Percentiles rank a stretch among this genome's conserved stretches.
Evolutionary conservation across 106 monocot genomes (phyloP).

Genomic region (Dendrobium catenatum): DNA sequence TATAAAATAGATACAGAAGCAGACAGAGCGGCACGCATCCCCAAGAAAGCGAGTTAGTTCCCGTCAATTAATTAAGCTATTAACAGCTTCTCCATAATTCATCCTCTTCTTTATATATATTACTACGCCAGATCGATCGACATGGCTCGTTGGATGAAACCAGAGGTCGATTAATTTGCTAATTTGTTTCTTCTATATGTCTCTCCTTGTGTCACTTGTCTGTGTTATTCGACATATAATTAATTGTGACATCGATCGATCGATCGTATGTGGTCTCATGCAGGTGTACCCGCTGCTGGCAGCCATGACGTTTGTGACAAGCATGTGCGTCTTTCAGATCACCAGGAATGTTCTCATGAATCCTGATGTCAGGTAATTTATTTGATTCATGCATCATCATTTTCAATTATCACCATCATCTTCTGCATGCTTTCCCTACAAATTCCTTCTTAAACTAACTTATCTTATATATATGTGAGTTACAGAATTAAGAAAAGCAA

Average conservation of each 20-base stretch:
- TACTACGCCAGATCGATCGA: background rate
- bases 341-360: slow-evolving; percentile 55
- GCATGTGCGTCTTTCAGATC: slow-evolving; percentile 64
- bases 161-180: slow-evolving; percentile 30
- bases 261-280: background rate
- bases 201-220: background rate
- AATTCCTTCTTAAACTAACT: no score
- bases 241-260: background rate
- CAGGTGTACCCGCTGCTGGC: slow-evolving; percentile 64
- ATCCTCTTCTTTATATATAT: background rate
- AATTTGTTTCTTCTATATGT: background rate
- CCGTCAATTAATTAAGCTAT: no score
- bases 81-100: no score
- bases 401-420: no score
- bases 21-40: background rate
- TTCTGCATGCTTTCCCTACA: background rate
- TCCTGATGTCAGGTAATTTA: slow-evolving; percentile 61
- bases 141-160: slow-evolving; percentile 61
- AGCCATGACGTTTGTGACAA: slow-evolving; percentile 65
- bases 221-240: background rate
- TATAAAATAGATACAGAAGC: no score
- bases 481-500: slow-evolving; percentile 58
- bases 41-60: background rate
- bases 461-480: background rate
- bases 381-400: background rate